Percentiles rank a stretch among this genome's conserved stretches.
Conservation (phyloP, 768 basidiomycete genomes). For the Leucocoprinus birnbaumii region DNA sequence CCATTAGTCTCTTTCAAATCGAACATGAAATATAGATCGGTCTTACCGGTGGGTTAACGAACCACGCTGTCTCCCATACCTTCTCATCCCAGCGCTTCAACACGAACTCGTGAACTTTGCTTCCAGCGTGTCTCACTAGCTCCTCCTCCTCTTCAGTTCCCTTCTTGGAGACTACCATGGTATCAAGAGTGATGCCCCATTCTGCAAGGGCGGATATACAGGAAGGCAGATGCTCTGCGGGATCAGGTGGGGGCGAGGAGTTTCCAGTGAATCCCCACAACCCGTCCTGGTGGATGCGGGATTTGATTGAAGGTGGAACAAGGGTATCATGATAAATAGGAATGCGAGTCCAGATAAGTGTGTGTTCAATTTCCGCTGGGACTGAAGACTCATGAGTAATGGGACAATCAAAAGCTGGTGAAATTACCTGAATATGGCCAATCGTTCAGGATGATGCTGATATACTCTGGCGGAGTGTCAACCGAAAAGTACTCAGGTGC, state of each 20-base stretch:
- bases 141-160: conserved; percentile 52
- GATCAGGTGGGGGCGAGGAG: conserved; percentile 50
- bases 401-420: not conserved
- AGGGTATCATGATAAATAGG: conserved; percentile 67
- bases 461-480: conserved; percentile 51
- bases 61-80: conserved; percentile 92
- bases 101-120: conserved; percentile 63
- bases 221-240: conserved; percentile 48
- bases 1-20: conserved; percentile 8
- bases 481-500: conserved; percentile 63
- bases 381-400: conserved; percentile 33
- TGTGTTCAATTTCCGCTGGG: conserved; percentile 70
- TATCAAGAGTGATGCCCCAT: conserved; percentile 67
- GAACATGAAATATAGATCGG: not conserved
- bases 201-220: conserved; percentile 64
- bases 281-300: conserved; percentile 70
- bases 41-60: conserved; percentile 83
- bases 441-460: conserved; percentile 78
- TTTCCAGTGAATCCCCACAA: conserved; percentile 80
- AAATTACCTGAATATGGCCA: conserved; percentile 82
- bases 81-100: conserved; percentile 61
- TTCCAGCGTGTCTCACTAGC: conserved; percentile 47
- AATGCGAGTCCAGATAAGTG: conserved; percentile 73
- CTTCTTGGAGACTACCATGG: conserved; percentile 48
- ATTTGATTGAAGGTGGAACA: conserved; percentile 44